Evolutionary conservation across 2,329 filamentous ascomycete genomes (phyloP).

Genomic region (Monosporascus cannonballus): DNA sequence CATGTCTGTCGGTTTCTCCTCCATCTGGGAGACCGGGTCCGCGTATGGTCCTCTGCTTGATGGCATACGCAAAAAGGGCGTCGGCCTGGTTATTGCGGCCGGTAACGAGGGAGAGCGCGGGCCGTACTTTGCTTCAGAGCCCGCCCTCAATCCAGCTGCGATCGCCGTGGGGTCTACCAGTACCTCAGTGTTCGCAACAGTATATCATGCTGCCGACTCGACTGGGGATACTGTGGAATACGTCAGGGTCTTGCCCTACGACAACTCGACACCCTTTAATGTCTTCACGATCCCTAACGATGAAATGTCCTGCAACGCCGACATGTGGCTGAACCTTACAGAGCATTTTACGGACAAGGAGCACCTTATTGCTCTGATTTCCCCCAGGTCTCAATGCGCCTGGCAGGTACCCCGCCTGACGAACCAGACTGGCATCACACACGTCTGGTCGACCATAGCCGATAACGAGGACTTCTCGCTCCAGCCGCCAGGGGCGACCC

Average conservation of each 20-base stretch:
- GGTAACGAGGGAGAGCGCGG: not conserved
- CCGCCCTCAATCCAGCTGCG: not conserved
- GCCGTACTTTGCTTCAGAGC: not conserved
- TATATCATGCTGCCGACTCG: not conserved
- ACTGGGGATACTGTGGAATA: not conserved
- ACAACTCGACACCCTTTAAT: not conserved
- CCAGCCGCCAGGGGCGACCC: not conserved
- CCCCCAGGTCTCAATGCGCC: not conserved
- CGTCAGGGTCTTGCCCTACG: not conserved
- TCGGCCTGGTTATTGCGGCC: not conserved
- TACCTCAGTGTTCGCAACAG: not conserved
- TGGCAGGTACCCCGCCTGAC: not conserved
- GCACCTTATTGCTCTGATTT: not conserved
- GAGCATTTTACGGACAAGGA: not conserved
- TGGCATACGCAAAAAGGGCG: not conserved
- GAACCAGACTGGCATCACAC: not conserved
- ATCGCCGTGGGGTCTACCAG: not conserved
- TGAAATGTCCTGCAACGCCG: not conserved
- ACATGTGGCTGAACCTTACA: not conserved
- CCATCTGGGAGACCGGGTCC: not conserved
- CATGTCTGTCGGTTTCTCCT: constrained; percentile 1
- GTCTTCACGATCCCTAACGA: not conserved
- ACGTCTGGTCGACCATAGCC: not conserved
- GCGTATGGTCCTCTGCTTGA: not conserved
- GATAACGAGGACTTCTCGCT: not conserved